phyloP scores from a whole-genome alignment of 2,329 filamentous ascomycete genomes.

The Aspergillus glaucus region DNA sequence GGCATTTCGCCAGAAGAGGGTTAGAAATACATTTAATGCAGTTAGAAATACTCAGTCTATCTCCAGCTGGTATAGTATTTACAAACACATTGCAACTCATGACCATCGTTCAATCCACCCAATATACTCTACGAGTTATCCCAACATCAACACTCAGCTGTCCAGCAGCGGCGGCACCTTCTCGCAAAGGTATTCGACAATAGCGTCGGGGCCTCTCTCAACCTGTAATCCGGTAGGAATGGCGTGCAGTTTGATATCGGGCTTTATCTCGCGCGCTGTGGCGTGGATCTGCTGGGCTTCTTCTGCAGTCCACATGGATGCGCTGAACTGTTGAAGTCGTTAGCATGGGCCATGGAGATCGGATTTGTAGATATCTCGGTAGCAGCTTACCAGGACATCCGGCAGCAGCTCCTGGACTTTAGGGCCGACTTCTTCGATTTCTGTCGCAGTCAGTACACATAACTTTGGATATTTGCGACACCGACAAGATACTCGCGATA shows the following conservation, averaged over 20 bases:
- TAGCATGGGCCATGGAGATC: background rate
- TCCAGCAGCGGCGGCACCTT: conserved; percentile 36
- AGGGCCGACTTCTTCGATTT: conserved; percentile 50
- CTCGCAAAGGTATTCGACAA: conserved; percentile 38
- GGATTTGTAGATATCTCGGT: background rate
- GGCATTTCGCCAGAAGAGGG: too few species aligned
- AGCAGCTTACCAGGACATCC: conserved; percentile 47
- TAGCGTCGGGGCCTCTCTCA: conserved; percentile 36
- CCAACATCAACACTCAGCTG: conserved; percentile 10
- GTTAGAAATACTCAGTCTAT: too few species aligned
- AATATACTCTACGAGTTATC: background rate
- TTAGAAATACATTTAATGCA: too few species aligned
- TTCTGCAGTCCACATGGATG: conserved; percentile 52
- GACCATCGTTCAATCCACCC: background rate
- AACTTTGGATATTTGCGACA: too few species aligned
- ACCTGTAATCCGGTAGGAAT: conserved; percentile 39
- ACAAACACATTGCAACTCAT: background rate
- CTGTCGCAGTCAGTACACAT: conserved; percentile 10
- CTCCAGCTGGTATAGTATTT: background rate
- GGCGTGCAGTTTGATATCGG: conserved; percentile 37
- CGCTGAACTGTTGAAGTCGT: conserved; percentile 48
- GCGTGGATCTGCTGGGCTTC: conserved; percentile 33
- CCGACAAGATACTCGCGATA: too few species aligned
- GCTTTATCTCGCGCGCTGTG: conserved; percentile 31
- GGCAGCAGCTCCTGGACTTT: conserved; percentile 50